Evolutionary conservation across 495 filamentous ascomycete genomes (phyloP).

Genomic region (Lasiosphaeria hispida): DNA sequence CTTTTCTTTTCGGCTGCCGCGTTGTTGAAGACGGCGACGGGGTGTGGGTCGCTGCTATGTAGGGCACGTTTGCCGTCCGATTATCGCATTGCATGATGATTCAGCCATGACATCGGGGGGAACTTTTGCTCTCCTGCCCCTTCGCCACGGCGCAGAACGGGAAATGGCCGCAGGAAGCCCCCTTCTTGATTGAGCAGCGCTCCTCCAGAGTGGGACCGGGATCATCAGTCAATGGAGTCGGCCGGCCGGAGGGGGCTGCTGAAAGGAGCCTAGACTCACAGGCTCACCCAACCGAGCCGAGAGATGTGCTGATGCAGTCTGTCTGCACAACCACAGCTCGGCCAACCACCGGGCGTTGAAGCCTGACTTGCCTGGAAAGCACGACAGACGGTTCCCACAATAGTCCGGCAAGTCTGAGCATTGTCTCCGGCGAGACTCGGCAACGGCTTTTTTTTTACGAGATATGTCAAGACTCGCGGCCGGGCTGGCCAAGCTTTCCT

Average conservation of each 20-base stretch:
- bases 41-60: constrained; percentile 1
- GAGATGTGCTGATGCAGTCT: constrained; percentile 23
- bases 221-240: constrained; percentile 39
- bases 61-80: constrained; percentile 14
- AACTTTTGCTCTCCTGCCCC: not conserved
- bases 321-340: constrained; percentile 17
- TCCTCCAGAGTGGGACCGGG: constrained; percentile 30
- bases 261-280: constrained; percentile 33
- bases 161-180: constrained; percentile 21
- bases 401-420: not conserved
- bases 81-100: constrained; percentile 32
- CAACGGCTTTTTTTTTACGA: too few species aligned
- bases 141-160: constrained; percentile 20
- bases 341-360: constrained; percentile 11
- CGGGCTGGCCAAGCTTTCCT: too few species aligned
- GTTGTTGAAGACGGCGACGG: constrained; percentile 8
- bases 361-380: constrained; percentile 6
- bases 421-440: not conserved
- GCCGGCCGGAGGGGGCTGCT: constrained; percentile 38
- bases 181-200: constrained; percentile 26
- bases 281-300: constrained; percentile 22
- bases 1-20: constrained; percentile 19
- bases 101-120: constrained; percentile 23
- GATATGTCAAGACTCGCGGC: too few species aligned
- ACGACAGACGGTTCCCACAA: not conserved